Evolutionary conservation across 2,329 filamentous ascomycete species (phyloP).

Genomic region (Trichoderma atrobrunneum): DNA sequence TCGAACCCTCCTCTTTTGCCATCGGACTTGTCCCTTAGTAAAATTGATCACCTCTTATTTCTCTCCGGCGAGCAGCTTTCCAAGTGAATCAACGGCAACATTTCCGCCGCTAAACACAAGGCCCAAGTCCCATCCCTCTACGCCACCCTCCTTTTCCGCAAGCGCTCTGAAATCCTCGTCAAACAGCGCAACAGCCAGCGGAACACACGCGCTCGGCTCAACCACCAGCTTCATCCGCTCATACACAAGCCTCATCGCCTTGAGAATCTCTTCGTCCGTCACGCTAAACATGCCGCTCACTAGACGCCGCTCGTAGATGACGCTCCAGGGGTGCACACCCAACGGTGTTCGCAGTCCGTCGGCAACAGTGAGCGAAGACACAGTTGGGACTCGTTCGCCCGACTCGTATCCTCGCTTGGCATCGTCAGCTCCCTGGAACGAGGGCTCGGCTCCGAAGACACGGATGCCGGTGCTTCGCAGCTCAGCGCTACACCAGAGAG

Average conservation of each 20-base stretch:
- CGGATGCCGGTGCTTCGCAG: slow-evolving; percentile 65
- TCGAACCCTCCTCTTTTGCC: not conserved
- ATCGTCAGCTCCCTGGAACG: slow-evolving; percentile 81
- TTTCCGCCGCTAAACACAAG: slow-evolving; percentile 62
- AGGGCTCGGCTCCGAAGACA: slow-evolving; percentile 87
- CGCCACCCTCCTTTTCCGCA: slow-evolving; percentile 68
- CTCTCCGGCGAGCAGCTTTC: slow-evolving; percentile 43
- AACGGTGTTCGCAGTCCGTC: slow-evolving; percentile 86
- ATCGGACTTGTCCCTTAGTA: not conserved
- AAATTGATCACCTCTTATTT: not conserved
- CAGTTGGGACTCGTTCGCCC: slow-evolving; percentile 62
- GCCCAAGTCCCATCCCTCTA: slow-evolving; percentile 69
- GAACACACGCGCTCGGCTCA: slow-evolving; percentile 85
- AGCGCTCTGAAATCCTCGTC: slow-evolving; percentile 76
- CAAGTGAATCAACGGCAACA: slow-evolving; percentile 53
- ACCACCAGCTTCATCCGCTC: slow-evolving; percentile 90
- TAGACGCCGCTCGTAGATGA: slow-evolving; percentile 70
- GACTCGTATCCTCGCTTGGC: slow-evolving; percentile 65
- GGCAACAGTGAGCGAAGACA: slow-evolving; percentile 77
- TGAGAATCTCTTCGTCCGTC: slow-evolving; percentile 76
- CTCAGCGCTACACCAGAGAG: slow-evolving; percentile 79
- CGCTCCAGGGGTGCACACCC: slow-evolving; percentile 69
- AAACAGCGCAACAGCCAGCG: slow-evolving; percentile 75
- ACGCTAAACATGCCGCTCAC: slow-evolving; percentile 71
- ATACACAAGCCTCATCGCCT: slow-evolving; percentile 71